Evolutionary conservation across 257 asterid genomes (phyloP).

Genomic region (Solanum lycopersicoides): DNA sequence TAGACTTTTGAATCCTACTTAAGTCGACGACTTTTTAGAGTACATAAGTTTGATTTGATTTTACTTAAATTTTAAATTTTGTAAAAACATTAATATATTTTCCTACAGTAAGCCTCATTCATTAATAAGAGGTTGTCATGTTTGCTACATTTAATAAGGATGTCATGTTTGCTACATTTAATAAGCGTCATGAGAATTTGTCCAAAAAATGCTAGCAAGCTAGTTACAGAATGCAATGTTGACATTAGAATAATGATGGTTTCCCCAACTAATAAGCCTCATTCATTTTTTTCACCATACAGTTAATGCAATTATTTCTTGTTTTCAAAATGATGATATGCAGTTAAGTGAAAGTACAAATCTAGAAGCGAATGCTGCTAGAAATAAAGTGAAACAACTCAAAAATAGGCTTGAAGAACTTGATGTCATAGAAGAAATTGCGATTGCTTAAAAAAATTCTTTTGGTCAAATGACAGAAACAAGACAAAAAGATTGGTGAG

Average conservation of each 20-base stretch:
- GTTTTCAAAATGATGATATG: not conserved
- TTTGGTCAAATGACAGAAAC: not conserved
- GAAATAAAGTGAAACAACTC: not conserved
- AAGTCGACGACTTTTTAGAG: too few relatives aligned
- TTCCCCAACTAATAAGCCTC: constrained; percentile 30
- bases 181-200: constrained; percentile 23
- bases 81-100: too few relatives aligned
- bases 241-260: constrained; percentile 22
- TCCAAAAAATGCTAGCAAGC: not conserved
- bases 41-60: too few relatives aligned
- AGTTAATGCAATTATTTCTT: not conserved
- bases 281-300: constrained; percentile 28
- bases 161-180: constrained; percentile 18
- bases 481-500: not conserved
- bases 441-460: not conserved
- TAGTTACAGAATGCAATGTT: constrained; percentile 12
- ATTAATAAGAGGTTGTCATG: too few relatives aligned
- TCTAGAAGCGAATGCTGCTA: too few relatives aligned
- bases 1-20: too few relatives aligned
- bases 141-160: not conserved
- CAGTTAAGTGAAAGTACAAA: not conserved
- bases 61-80: too few relatives aligned
- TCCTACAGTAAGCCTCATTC: too few relatives aligned
- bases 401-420: not conserved
- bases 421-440: not conserved